These are phyloP conservation scores for Fusarium azukiicola DNA, from an alignment of 2,329 filamentous ascomycete species.

Conservation along the genomic window DNA sequence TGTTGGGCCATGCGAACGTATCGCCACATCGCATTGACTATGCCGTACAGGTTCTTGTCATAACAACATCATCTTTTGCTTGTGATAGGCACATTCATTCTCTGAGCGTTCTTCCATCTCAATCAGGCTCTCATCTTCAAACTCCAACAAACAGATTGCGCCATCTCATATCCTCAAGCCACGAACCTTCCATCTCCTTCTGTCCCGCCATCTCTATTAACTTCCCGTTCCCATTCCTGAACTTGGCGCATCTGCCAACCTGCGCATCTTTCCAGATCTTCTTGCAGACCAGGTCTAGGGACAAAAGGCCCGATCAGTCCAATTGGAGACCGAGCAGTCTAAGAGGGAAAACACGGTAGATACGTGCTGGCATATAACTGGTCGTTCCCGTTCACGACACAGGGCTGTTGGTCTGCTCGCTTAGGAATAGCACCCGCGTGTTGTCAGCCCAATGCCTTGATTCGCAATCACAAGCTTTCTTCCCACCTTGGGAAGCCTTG, in stretches of 20 bases:
- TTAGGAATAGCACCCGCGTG: constrained; percentile 70
- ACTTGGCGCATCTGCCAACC: constrained; percentile 58
- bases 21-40: neutral
- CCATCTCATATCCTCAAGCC: constrained; percentile 55
- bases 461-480: constrained; percentile 69
- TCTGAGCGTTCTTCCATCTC: constrained; percentile 48
- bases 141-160: constrained; percentile 47
- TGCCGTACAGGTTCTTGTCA: constrained; percentile 34
- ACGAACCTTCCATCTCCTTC: constrained; percentile 52
- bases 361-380: constrained; percentile 70
- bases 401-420: constrained; percentile 68
- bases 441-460: constrained; percentile 61
- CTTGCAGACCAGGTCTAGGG: constrained; percentile 53
- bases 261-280: constrained; percentile 69
- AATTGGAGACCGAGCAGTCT: neutral
- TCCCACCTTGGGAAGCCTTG: constrained; percentile 64
- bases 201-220: constrained; percentile 60
- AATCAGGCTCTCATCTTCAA: constrained; percentile 45
- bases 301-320: neutral
- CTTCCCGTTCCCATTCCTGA: constrained; percentile 32
- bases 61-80: constrained; percentile 23
- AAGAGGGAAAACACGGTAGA: constrained; percentile 66
- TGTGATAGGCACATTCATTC: constrained; percentile 29
- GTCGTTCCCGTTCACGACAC: constrained; percentile 74
- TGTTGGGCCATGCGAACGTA: constrained; percentile 26